Evolutionary conservation across 2,329 filamentous ascomycete species (phyloP).

Genomic region (Pseudophaeomoniella oleicola): DNA sequence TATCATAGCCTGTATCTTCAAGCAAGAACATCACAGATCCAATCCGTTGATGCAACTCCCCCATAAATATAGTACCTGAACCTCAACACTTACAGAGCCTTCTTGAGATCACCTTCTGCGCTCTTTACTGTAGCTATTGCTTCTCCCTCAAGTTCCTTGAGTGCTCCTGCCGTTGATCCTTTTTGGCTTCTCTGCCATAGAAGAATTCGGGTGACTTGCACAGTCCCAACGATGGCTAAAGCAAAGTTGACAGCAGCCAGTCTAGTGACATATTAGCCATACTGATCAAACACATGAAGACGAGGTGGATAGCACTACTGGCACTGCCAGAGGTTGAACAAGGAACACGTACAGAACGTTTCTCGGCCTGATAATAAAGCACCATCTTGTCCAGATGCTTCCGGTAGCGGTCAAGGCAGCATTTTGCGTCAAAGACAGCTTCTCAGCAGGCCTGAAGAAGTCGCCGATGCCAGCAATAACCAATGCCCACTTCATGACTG

Average conservation of each 20-base stretch:
- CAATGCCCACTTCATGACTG: constrained; percentile 93
- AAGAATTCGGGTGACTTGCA: constrained; percentile 68
- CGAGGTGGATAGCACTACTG: too few species aligned
- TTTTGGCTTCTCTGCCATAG: constrained; percentile 50
- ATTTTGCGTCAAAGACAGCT: constrained; percentile 89
- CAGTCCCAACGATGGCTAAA: constrained; percentile 72
- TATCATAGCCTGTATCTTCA: neutral
- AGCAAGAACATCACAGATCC: too few species aligned
- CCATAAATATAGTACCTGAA: too few species aligned
- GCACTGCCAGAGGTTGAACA: too few species aligned
- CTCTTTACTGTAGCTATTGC: constrained; percentile 20
- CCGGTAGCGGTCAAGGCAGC: constrained; percentile 78
- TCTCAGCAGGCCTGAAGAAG: constrained; percentile 78
- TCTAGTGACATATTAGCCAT: too few species aligned
- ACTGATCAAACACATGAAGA: too few species aligned
- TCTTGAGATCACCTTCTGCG: neutral
- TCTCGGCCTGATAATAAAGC: constrained; percentile 85
- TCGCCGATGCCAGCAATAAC: constrained; percentile 87
- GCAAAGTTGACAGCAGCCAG: constrained; percentile 97
- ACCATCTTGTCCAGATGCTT: constrained; percentile 97
- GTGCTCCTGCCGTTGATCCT: constrained; percentile 20
- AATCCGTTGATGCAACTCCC: too few species aligned
- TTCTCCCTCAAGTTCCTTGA: constrained; percentile 23
- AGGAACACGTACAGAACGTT: constrained; percentile 75
- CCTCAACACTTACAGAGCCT: too few species aligned